Evolutionary conservation across 257 asterid genomes (phyloP), one percentile per base, ranked within the genome.

Genomic region (Solanum clarkiae): DNA sequence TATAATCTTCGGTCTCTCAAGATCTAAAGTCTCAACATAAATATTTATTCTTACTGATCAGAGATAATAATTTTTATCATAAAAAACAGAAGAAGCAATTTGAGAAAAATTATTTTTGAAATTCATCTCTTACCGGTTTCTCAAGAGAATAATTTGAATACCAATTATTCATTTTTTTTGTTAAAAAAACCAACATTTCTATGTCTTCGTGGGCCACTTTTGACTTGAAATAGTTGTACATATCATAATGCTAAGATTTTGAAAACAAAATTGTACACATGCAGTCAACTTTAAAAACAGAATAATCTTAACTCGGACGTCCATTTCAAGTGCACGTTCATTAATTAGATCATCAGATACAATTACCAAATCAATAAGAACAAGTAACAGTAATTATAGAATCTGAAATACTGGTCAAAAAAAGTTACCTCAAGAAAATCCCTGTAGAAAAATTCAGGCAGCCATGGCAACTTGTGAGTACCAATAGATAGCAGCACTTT

Each of bases 361-460:
- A 57, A 13, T 80, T 59, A 55, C 24, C 80, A 77, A 85, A 59
- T 16, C 5, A n/a, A 66, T 44, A 4, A 16, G 32, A 7, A 6
- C 26, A 69, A 36, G 4, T 24, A 17, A 36, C 11, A 6, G 17
- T 29, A 65, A 1, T 4, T 36, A 36, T n/a, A 40, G 29, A 9
- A 53, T 81, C 16, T 3, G 56, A 74, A 26, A n/a, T 20, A 18
- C 10, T 45, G 44, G 26, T 18, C 7, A 36, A 84, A 40, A 1
- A 12, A 1, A 10, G 0, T 3, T 80, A 88, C 88, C 90, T 85
- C 81, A 3, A 81, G 83, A 32, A 87, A 81, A 45, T 84, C 81
- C 49, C 22, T 57, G 82, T 49, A 86, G 40, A 85, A 26, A 53
- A 84, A 71, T 51, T 84, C 65, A 22, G 91, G 91, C 2, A 84